A percentile compares a stretch with the other conserved stretches of the same genome.
Evolutionary conservation across 352 stramenopile genomes (phyloP).

Genomic region (Globisporangium echinulatum): DNA sequence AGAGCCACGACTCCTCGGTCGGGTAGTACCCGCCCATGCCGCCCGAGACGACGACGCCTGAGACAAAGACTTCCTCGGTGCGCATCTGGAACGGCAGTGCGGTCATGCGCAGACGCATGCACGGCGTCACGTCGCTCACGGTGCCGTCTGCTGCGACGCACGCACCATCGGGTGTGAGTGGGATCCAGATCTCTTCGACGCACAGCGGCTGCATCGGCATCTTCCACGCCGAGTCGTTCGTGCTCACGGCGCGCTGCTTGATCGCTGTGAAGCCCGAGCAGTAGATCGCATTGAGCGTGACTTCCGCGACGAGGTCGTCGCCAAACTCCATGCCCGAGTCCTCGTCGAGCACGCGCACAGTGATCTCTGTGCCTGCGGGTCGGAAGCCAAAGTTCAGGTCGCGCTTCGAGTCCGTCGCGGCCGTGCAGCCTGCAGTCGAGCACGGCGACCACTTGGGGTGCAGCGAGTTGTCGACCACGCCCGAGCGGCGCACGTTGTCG

Average conservation of each 20-base stretch:
- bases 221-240: slow-evolving; percentile 54
- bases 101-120: slow-evolving; percentile 71
- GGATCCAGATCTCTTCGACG: slow-evolving; percentile 74
- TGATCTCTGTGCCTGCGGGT: slow-evolving; percentile 67
- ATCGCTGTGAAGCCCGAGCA: slow-evolving; percentile 64
- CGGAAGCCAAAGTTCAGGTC: slow-evolving; percentile 86
- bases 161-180: slow-evolving; percentile 27
- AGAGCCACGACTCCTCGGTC: slow-evolving; percentile 48
- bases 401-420: slow-evolving; percentile 35
- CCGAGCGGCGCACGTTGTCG: slow-evolving; percentile 54
- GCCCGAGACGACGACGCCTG: slow-evolving; percentile 36
- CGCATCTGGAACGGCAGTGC: slow-evolving; percentile 69
- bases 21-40: slow-evolving; percentile 75
- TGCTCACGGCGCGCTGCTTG: slow-evolving; percentile 35
- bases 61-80: slow-evolving; percentile 53
- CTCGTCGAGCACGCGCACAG: slow-evolving; percentile 63
- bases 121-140: slow-evolving; percentile 25
- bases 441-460: slow-evolving; percentile 72
- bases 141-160: slow-evolving; percentile 12
- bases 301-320: slow-evolving; percentile 72
- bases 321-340: slow-evolving; percentile 85
- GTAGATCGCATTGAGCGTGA: slow-evolving; percentile 74
- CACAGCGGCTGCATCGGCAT: slow-evolving; percentile 64
- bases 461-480: slow-evolving; percentile 19
- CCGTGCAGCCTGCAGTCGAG: slow-evolving; percentile 30